Percentiles rank a stretch among this genome's conserved stretches.
These are phyloP conservation scores for Boletus edulis DNA, from an alignment of 768 basidiomycete genomes.

Conservation along the genomic window DNA sequence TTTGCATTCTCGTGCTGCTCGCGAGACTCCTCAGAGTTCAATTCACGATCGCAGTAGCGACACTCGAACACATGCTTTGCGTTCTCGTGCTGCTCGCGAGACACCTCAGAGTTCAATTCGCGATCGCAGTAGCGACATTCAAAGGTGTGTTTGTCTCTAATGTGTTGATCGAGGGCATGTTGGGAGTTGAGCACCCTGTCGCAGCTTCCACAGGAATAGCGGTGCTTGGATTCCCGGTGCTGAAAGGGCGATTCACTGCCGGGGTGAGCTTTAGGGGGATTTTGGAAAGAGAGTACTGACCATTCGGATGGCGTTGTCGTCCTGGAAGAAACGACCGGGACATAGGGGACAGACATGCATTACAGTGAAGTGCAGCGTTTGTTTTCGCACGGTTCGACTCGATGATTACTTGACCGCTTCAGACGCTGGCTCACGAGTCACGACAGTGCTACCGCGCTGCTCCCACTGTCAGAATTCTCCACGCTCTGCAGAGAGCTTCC, in stretches of 20 bases:
- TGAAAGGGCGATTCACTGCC: background rate
- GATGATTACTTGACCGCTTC: too few relatives aligned
- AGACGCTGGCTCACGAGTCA: too few relatives aligned
- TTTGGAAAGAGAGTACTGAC: constrained; percentile 10
- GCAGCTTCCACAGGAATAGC: constrained; percentile 6
- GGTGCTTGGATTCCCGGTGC: constrained; percentile 17
- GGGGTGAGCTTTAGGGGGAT: background rate
- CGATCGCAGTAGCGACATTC: constrained; percentile 16
- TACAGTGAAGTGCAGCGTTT: background rate
- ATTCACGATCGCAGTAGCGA: background rate
- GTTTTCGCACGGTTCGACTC: constrained; percentile 14
- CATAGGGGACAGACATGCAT: constrained; percentile 23
- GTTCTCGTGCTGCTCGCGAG: background rate
- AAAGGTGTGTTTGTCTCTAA: constrained; percentile 7
- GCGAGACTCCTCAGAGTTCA: background rate
- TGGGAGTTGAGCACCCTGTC: background rate
- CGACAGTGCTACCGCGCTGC: too few relatives aligned
- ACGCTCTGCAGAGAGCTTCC: too few relatives aligned
- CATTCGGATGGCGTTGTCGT: constrained; percentile 4
- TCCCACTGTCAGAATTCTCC: too few relatives aligned
- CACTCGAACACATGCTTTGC: background rate
- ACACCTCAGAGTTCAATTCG: background rate
- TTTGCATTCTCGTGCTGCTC: too few relatives aligned
- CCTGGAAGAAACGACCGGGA: constrained; percentile 15
- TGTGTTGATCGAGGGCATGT: constrained; percentile 17